Percentiles rank a stretch among this genome's conserved stretches.
Conservation (phyloP, 306 rosid species). For the Elaeagnus macrophylla region DNA sequence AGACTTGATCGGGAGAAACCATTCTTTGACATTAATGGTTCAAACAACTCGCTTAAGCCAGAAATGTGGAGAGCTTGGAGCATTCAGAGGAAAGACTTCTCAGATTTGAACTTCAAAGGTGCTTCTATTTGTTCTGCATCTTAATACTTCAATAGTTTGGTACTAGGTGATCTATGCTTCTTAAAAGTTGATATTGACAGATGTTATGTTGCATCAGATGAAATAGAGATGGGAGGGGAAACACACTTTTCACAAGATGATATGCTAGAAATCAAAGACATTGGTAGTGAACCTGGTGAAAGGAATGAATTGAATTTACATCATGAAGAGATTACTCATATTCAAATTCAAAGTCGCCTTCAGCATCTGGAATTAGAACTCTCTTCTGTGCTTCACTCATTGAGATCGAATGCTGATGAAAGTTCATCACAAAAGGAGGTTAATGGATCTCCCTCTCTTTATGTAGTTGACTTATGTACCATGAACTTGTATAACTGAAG, state of each 20-base stretch:
- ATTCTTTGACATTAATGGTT: slow-evolving; percentile 22
- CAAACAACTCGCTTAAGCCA: slow-evolving; percentile 27
- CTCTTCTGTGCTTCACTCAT: slow-evolving; percentile 34
- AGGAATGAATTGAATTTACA: slow-evolving; percentile 26
- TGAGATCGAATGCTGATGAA: slow-evolving; percentile 41
- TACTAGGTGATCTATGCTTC: slow-evolving; percentile 20
- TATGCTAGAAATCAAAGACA: slow-evolving; percentile 21
- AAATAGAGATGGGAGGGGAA: slow-evolving; percentile 20
- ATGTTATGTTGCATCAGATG: slow-evolving; percentile 44
- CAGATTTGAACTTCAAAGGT: slow-evolving; percentile 56
- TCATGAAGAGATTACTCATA: slow-evolving; percentile 23
- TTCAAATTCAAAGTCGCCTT: slow-evolving; percentile 43
- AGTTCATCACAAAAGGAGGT: slow-evolving; percentile 31
- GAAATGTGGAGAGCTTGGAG: slow-evolving; percentile 69
- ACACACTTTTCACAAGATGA: slow-evolving; percentile 26
- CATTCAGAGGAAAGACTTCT: slow-evolving; percentile 45
- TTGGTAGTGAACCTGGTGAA: slow-evolving; percentile 11
- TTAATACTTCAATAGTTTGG: slow-evolving; percentile 1
- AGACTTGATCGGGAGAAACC: slow-evolving; percentile 27
- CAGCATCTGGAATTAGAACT: slow-evolving; percentile 58
- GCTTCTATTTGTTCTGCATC: slow-evolving; percentile 11
- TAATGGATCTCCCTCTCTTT: not conserved
- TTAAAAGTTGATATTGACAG: slow-evolving; percentile 32
- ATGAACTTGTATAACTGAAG: no score
- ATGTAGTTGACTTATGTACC: no score